Evolutionary conservation across 2,329 filamentous ascomycete genomes (phyloP), one percentile per base, ranked within the genome.

Genomic region (Fusarium buharicum): DNA sequence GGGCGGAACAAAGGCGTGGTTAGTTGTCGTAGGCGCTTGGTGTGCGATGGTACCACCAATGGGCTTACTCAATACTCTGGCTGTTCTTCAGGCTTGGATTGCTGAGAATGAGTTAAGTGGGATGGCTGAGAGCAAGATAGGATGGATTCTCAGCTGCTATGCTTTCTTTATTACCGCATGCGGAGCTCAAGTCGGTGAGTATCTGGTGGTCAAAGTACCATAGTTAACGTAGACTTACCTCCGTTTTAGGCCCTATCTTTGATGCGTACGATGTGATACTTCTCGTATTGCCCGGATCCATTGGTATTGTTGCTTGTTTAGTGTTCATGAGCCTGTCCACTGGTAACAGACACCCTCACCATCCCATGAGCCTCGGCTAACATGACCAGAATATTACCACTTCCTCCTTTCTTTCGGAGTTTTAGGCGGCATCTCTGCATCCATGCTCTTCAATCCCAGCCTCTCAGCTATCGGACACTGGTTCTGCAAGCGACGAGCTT

Each of bases 351-450:
- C n/a, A n/a, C n/a, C n/a, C n/a, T n/a, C n/a, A n/a, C n/a, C n/a
- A n/a, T n/a, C n/a, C n/a, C n/a, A n/a, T n/a, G n/a, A n/a, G n/a
- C n/a, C n/a, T 76, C 88, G 34, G 6, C 50, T 36, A 13, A 46
- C 1, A 4, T 30, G 2, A 3, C 10, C 3, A 14, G 5, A 0
- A 12, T 6, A 78, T 70, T 91, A 87, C 81, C 88, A 92, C 38
- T 91, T 92, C 70, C 83, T 92, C 70, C 75, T 93, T 22, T 82
- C 85, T 4, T 90, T 91, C 62, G 88, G 88, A 6, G 74, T 92
- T 0, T 71, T 90, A 2, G 85, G 84, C n/a, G 90, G 90, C 4
- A 64, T 86, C 1, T 87, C 86, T 2, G 85, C 86, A 0, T 88
- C 86, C 1, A 78, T 91, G 14, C 83, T 92, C 36, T 91, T 91